Percentiles rank a stretch among this genome's conserved stretches.
Conservation (phyloP, 768 basidiomycete genomes). For the Serendipita sp. region DNA sequence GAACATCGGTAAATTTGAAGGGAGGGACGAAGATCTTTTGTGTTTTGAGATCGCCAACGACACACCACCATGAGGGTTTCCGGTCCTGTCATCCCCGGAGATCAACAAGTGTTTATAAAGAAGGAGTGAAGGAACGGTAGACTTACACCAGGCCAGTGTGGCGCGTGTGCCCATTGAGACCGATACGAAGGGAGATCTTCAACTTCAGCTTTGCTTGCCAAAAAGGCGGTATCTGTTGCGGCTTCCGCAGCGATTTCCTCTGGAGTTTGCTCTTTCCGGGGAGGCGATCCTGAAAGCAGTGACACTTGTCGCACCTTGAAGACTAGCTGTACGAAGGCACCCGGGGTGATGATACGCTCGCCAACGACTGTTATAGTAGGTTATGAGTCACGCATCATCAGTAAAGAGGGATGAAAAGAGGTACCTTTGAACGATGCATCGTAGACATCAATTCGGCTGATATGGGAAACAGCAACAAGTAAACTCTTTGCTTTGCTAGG, state of each 20-base stretch:
- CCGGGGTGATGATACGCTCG: slow-evolving; percentile 74
- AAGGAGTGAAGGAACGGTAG: slow-evolving; percentile 17
- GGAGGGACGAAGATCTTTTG: slow-evolving; percentile 81
- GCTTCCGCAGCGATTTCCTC: slow-evolving; percentile 33
- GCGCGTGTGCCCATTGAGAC: slow-evolving; percentile 67
- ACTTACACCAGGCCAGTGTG: slow-evolving; percentile 71
- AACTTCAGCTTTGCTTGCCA: slow-evolving; percentile 41
- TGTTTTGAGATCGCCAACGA: slow-evolving; percentile 75
- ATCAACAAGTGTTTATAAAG: background rate
- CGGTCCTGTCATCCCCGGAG: slow-evolving; percentile 39
- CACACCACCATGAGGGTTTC: slow-evolving; percentile 84
- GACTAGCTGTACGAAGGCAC: slow-evolving; percentile 72
- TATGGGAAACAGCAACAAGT: slow-evolving; percentile 31
- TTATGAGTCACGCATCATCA: background rate
- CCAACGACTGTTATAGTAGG: slow-evolving; percentile 51
- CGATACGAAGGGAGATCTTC: slow-evolving; percentile 37
- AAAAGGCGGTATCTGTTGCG: slow-evolving; percentile 55
- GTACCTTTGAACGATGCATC: slow-evolving; percentile 76
- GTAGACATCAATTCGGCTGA: slow-evolving; percentile 65
- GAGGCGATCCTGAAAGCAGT: slow-evolving; percentile 13
- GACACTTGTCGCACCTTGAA: slow-evolving; percentile 60
- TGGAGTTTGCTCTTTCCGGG: slow-evolving; percentile 29
- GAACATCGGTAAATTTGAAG: slow-evolving; percentile 64
- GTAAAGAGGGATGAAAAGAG: slow-evolving; percentile 10
- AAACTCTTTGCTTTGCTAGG: background rate